Evolutionary conservation across 352 stramenopile species (phyloP), one percentile per base, ranked within the genome.

Genomic region (Vaucheria bursata): DNA sequence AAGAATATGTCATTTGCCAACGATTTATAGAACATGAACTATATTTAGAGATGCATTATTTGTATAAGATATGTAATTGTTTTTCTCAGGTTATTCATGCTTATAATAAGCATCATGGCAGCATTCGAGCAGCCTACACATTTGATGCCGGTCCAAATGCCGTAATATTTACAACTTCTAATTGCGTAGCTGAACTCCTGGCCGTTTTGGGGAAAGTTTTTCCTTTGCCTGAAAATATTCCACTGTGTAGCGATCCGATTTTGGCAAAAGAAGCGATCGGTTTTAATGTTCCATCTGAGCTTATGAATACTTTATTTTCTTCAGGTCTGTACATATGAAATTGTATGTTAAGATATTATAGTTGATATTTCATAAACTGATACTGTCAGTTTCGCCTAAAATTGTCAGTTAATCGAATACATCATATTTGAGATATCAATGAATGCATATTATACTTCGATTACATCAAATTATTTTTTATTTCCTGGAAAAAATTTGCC

Each of bases 101-200:
- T 64, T 97, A 97, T 86, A 99, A 99, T 86, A 83, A 88, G 32
- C 87, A 86, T 80, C 83, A 85, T 50, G 38, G 72, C 65, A 45
- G 68, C 49, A 50, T 97, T 64, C 87, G 91, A 33, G 92, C 90
- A 49, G 94, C 94, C 18, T 99, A 99, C 88, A 99, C 96, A 5
- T 99, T 98, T 85, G 96, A 99, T 88, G 96, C 96, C 31, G 96
- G 96, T 71, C 95, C 96, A 38, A 99, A 99, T 87, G 94, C 95
- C 25, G 94, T 98, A n/a, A 39, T 82, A 0, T 82, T 80, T 71
- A 72, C 73, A 70, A 33, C 64, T 31, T 33, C 32, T 18, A 45
- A 38, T 2, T 33, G 78, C 49, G 66, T 50, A 35, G 70, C 40
- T 32, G 64, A 81, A 69, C 75, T 81, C 5, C 67, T 81, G 75